Percentiles rank a stretch among this genome's conserved stretches.
Conservation (phyloP, 371 early-diverging fungal genomes). For the Lichtheimia ornata region DNA sequence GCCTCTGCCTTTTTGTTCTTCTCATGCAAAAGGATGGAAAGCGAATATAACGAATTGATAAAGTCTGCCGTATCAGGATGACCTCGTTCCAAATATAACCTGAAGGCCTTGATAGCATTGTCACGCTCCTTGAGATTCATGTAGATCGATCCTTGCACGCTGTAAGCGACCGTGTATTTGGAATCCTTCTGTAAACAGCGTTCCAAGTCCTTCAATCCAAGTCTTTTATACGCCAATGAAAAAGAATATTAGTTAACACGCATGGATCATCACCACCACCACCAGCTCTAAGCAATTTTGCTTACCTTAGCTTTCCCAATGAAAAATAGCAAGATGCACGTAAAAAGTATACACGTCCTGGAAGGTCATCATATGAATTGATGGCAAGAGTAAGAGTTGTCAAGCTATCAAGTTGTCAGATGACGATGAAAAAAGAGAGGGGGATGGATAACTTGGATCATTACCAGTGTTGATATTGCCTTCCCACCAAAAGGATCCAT, state of each 20-base stretch:
- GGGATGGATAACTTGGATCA: too few relatives aligned
- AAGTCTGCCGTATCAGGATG: conserved; percentile 62
- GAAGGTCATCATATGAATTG: conserved; percentile 57
- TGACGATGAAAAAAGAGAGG: background rate
- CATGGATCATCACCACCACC: too few relatives aligned
- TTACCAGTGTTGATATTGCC: conserved; percentile 66
- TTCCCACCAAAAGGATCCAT: conserved; percentile 67
- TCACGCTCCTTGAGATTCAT: conserved; percentile 56
- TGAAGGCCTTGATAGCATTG: conserved; percentile 59
- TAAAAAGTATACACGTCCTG: conserved; percentile 61
- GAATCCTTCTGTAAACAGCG: conserved; percentile 51
- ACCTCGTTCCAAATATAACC: conserved; percentile 52
- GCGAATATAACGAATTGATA: conserved; percentile 59
- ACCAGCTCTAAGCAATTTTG: too few relatives aligned
- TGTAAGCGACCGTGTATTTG: conserved; percentile 56
- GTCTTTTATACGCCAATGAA: conserved; percentile 11
- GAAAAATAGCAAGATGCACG: conserved; percentile 66
- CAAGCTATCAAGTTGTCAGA: conserved; percentile 21
- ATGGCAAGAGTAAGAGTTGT: conserved; percentile 65
- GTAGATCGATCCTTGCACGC: conserved; percentile 59
- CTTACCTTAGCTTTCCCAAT: conserved; percentile 51
- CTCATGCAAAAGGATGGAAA: conserved; percentile 48
- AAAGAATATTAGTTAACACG: too few relatives aligned
- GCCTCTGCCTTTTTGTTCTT: conserved; percentile 60
- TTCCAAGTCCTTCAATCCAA: conserved; percentile 65